phyloP scores from a whole-genome alignment of 768 basidiomycete species.

The Cantharellus cinnabarinus region DNA sequence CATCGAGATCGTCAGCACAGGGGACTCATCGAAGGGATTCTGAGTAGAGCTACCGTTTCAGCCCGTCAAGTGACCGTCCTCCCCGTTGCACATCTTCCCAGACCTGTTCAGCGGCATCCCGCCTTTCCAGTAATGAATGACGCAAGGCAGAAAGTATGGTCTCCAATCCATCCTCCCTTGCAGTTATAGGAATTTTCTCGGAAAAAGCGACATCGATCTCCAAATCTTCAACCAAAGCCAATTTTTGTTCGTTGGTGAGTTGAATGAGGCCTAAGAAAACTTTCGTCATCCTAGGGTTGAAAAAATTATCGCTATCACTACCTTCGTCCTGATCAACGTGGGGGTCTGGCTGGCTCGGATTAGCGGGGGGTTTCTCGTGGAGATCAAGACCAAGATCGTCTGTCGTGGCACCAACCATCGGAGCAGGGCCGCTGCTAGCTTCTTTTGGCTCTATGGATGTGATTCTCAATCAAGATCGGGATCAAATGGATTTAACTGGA shows the following conservation, averaged over 20 bases:
- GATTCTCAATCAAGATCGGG: not conserved
- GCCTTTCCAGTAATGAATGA: constrained; percentile 10
- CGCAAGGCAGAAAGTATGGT: constrained; percentile 12
- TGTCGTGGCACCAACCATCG: not conserved
- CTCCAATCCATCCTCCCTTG: not conserved
- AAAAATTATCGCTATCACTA: not conserved
- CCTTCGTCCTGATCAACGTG: not conserved
- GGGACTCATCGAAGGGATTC: not conserved
- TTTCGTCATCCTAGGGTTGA: not conserved
- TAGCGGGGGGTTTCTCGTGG: not conserved
- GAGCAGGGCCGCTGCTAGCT: not conserved
- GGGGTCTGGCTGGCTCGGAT: not conserved
- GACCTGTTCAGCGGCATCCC: constrained; percentile 14
- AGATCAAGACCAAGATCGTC: not conserved
- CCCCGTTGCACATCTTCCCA: not conserved
- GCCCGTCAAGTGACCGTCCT: constrained; percentile 5
- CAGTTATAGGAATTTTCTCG: not conserved
- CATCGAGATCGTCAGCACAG: not conserved
- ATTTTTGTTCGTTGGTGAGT: too few species aligned
- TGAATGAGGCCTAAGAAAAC: too few species aligned
- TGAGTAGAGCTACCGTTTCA: constrained; percentile 10
- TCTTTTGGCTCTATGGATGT: not conserved
- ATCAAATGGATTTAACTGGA: not conserved
- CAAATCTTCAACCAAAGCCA: too few species aligned
- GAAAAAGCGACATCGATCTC: not conserved